Conservation (phyloP, 305 asterid species). For the Fraxinus velutina region DNA sequence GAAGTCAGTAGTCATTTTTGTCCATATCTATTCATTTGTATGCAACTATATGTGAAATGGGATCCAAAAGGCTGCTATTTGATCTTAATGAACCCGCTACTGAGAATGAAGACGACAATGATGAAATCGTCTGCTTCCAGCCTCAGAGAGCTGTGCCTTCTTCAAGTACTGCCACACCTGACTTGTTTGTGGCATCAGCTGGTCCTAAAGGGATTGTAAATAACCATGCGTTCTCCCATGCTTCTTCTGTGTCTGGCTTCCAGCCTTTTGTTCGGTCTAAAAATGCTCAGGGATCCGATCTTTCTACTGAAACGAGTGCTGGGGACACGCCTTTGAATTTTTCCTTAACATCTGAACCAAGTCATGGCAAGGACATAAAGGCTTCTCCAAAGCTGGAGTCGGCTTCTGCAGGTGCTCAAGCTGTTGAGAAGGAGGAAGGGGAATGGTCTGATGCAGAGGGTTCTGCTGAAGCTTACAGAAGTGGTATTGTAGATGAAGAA, state of each 20-base stretch:
- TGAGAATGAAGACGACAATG: slow-evolving; percentile 73
- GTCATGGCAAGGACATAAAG: slow-evolving; percentile 41
- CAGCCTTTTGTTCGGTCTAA: slow-evolving; percentile 85
- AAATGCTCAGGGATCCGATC: slow-evolving; percentile 41
- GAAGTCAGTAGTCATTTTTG: slow-evolving; percentile 40
- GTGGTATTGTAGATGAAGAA: slow-evolving; percentile 35
- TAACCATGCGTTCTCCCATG: slow-evolving; percentile 90
- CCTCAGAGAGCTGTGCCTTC: slow-evolving; percentile 92
- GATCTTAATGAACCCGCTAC: slow-evolving; percentile 96
- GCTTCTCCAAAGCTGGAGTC: slow-evolving; percentile 37
- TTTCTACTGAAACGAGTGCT: slow-evolving; percentile 32
- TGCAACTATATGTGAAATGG: slow-evolving; percentile 77
- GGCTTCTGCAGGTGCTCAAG: slow-evolving; percentile 37
- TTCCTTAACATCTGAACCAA: slow-evolving; percentile 37
- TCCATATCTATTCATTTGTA: slow-evolving; percentile 49
- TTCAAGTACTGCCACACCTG: slow-evolving; percentile 60
- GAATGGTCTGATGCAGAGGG: slow-evolving; percentile 98
- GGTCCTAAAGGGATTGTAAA: slow-evolving; percentile 74
- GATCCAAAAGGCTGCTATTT: slow-evolving; percentile 81
- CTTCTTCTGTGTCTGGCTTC: slow-evolving; percentile 88
- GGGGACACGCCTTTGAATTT: slow-evolving; percentile 27
- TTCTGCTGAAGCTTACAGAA: slow-evolving; percentile 43
- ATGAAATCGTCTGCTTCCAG: slow-evolving; percentile 59
- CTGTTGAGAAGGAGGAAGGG: slow-evolving; percentile 93
- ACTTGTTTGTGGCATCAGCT: slow-evolving; percentile 54